Conservation (phyloP, 345 rosid genomes). For the Euphorbia tirucalli region DNA sequence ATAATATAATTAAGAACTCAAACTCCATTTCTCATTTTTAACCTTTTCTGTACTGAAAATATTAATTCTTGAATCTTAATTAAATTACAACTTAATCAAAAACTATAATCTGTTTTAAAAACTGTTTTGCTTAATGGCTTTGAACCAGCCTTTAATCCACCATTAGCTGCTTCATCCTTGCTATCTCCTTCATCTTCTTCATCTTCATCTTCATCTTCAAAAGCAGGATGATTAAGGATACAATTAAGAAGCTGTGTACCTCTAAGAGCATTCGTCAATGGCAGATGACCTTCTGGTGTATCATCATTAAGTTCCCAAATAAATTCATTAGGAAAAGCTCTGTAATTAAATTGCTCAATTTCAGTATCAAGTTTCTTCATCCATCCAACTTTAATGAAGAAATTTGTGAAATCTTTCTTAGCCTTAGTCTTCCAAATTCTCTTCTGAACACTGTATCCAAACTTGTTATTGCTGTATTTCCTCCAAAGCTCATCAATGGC, state of each 20-base stretch:
- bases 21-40: not conserved
- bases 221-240: slow-evolving; percentile 80
- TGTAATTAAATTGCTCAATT: slow-evolving; percentile 76
- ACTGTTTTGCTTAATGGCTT: slow-evolving; percentile 16
- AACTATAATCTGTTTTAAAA: slow-evolving; percentile 26
- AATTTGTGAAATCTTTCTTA: slow-evolving; percentile 63
- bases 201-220: slow-evolving; percentile 38
- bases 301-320: slow-evolving; percentile 73
- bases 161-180: slow-evolving; percentile 15
- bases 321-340: slow-evolving; percentile 80
- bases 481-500: slow-evolving; percentile 80
- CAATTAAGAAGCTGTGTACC: slow-evolving; percentile 72
- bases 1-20: not conserved
- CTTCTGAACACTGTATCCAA: slow-evolving; percentile 84
- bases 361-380: slow-evolving; percentile 96
- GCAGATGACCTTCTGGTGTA: slow-evolving; percentile 84
- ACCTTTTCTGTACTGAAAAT: not conserved
- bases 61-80: not conserved
- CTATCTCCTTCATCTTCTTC: slow-evolving; percentile 16
- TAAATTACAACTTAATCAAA: slow-evolving; percentile 6
- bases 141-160: slow-evolving; percentile 7
- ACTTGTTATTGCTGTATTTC: slow-evolving; percentile 56
- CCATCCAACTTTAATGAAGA: slow-evolving; percentile 84
- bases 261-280: slow-evolving; percentile 86
- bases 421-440: slow-evolving; percentile 53